Evolutionary conservation across 1,284 basidiomycete genomes (phyloP), one percentile per base, ranked within the genome.

Genomic region (Sporisorium iseilematis-ciliati): DNA sequence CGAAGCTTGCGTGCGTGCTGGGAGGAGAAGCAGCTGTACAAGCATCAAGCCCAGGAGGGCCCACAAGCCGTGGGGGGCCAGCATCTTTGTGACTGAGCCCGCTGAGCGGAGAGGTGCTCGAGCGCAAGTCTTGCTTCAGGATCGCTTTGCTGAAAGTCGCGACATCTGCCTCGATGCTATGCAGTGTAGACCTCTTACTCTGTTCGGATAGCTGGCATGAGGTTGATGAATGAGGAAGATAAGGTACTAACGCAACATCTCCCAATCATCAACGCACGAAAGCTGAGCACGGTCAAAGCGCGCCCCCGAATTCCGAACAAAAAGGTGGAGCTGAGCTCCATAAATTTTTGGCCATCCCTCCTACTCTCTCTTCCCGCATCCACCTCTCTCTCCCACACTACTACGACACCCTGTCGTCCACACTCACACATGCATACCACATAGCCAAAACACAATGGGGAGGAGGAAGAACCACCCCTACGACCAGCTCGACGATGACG

Each of bases 401-500:
- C 23, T 33, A 7, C 25, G n/a, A 41, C 51, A 21, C 12, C n/a
- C 29, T 10, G 46, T 8, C 26, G 46, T 48, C 3, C 46, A 26
- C n/a, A n/a, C 21, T 21, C 35, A 29, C 3, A 7, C 29, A 60
- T 60, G 58, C 21, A 31, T 12, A 16, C 42, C 16, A 21, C 41
- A 29, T 26, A 29, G 29, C 40, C 6, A 29, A n/a, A n/a, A 49
- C 18, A 61, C 31, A 38, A 67, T 31, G 85, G 86, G 12, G 81
- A 82, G 38, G 83, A 82, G 43, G 76, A 77, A 54, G 70, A 66
- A 25, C 65, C 69, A 48, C 38, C 51, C 55, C 4, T 26, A 31
- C 54, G 42, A 56, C 29, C 50, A 63, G 42, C 23, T 20, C 14
- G 78, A 90, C 29, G 78, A 79, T 23, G 77, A 77, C 2, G 65